Evolutionary conservation across 345 rosid genomes (phyloP).

Genomic region (Cardamine occulta): DNA sequence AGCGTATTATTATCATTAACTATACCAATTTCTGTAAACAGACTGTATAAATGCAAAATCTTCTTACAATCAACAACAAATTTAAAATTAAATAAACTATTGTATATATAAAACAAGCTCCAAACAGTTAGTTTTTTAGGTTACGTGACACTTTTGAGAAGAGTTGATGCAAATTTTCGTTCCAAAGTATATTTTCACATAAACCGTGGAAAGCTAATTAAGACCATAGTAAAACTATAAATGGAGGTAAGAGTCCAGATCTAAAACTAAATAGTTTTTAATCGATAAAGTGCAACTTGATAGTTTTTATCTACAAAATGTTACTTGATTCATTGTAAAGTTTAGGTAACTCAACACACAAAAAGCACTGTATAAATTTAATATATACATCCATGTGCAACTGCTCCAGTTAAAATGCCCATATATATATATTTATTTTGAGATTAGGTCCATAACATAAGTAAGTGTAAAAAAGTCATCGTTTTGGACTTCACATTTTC

Average conservation of each 20-base stretch:
- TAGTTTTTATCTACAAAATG: not conserved
- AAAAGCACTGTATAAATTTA: not conserved
- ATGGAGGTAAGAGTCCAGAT: not conserved
- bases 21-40: not conserved
- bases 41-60: constrained; percentile 5
- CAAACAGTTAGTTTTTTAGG: not conserved
- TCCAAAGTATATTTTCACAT: too few species aligned
- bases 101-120: not conserved
- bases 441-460: not conserved
- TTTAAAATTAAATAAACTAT: not conserved
- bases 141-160: not conserved
- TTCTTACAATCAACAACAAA: not conserved
- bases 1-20: not conserved
- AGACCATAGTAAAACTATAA: too few species aligned
- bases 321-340: not conserved
- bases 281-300: too few species aligned
- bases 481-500: not conserved
- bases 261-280: not conserved
- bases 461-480: not conserved
- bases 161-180: not conserved
- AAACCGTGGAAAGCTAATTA: not conserved
- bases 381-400: not conserved
- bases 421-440: not conserved
- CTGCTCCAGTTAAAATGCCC: not conserved
- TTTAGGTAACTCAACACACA: not conserved